Conservation (phyloP, 306 rosid genomes). For the Carpinus fangiana region DNA sequence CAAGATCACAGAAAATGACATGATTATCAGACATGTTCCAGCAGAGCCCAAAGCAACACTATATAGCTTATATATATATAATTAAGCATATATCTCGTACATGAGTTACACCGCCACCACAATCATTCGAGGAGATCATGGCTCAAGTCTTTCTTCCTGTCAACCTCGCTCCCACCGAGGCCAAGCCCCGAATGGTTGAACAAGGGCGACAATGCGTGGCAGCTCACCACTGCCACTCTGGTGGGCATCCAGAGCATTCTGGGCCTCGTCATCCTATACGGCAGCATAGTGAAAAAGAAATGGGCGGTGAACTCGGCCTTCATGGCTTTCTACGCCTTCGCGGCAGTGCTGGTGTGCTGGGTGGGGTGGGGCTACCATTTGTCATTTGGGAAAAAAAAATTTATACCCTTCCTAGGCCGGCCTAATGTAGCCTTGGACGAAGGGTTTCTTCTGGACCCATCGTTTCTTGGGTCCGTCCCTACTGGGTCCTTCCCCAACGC, state of each 20-base stretch:
- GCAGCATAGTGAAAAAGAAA: slow-evolving; percentile 56
- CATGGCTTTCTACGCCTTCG: slow-evolving; percentile 57
- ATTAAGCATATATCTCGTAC: no score
- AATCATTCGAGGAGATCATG: no score
- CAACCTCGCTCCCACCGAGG: neutral
- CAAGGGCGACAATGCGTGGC: slow-evolving; percentile 57
- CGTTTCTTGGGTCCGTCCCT: slow-evolving; percentile 1
- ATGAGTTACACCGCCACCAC: no score
- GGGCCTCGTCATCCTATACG: slow-evolving; percentile 50
- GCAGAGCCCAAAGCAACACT: neutral
- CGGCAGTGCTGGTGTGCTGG: slow-evolving; percentile 48
- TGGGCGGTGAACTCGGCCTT: slow-evolving; percentile 58
- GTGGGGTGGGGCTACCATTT: slow-evolving; percentile 42
- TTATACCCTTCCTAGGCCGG: slow-evolving; percentile 28
- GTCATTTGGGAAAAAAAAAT: slow-evolving; percentile 29
- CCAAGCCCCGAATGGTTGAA: slow-evolving; percentile 43
- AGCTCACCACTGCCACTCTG: slow-evolving; percentile 41
- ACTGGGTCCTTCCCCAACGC: slow-evolving; percentile 30
- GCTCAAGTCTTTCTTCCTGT: neutral
- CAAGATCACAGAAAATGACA: neutral
- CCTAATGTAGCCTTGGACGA: slow-evolving; percentile 30
- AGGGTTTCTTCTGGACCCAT: neutral
- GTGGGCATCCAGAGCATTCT: slow-evolving; percentile 53
- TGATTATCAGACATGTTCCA: neutral
- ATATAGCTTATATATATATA: neutral